Percentiles rank a stretch among this genome's conserved stretches.
Evolutionary conservation across 208 protist genomes (phyloP).

Genomic region (Novymonas esmeraldas): DNA sequence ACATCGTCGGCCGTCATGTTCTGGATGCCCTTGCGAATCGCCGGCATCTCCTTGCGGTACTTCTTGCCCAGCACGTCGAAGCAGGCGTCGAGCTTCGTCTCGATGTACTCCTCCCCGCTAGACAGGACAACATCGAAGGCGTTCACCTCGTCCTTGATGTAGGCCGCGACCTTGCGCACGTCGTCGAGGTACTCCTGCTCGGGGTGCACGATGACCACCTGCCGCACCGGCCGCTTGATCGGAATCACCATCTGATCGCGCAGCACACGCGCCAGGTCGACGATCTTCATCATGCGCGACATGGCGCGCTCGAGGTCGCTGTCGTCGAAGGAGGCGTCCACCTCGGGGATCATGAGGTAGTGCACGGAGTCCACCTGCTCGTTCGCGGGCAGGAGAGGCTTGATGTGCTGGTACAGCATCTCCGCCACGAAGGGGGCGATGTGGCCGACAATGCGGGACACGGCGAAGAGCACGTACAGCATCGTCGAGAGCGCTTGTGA

Average conservation of each 20-base stretch:
- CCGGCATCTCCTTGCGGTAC: conserved; percentile 83
- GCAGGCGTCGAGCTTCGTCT: conserved; percentile 90
- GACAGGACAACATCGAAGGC: conserved; percentile 84
- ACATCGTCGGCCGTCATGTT: conserved; percentile 63
- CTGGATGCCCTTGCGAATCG: conserved; percentile 84
- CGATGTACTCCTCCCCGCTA: conserved; percentile 78
- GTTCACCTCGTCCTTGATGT: conserved; percentile 95
- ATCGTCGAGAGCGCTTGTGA: conserved; percentile 90
- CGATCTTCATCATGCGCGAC: conserved; percentile 89
- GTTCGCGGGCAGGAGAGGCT: conserved; percentile 78
- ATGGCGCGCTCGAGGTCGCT: conserved; percentile 77
- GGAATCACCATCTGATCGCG: conserved; percentile 94
- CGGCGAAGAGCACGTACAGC: conserved; percentile 92
- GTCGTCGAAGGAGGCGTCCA: conserved; percentile 70
- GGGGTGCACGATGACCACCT: conserved; percentile 91
- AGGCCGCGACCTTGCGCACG: conserved; percentile 70
- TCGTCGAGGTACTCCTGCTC: conserved; percentile 74
- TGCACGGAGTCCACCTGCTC: conserved; percentile 93
- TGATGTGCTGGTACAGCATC: conserved; percentile 98
- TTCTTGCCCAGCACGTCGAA: conserved; percentile 86
- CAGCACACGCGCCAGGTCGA: conserved; percentile 95
- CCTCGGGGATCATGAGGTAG: conserved; percentile 93
- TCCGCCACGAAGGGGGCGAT: conserved; percentile 99
- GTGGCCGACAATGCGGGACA: conserved; percentile 95
- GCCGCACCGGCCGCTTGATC: conserved; percentile 91